Evolutionary conservation across 1,284 basidiomycete species (phyloP).

Genomic region (Trametes pubescens): DNA sequence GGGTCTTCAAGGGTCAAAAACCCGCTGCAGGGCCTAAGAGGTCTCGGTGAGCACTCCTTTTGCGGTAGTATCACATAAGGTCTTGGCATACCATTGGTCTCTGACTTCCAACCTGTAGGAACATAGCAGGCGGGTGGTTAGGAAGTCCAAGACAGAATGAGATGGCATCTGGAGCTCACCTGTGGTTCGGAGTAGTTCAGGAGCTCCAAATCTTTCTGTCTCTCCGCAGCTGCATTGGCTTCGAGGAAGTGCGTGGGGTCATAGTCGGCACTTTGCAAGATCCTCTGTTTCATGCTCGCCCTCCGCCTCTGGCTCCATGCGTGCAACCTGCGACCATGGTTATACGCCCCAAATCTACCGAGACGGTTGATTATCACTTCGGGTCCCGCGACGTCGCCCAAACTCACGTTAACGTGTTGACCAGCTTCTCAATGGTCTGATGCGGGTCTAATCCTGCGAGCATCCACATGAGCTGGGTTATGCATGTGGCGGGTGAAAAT

Average conservation of each 20-base stretch:
- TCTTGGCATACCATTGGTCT: conserved; percentile 1
- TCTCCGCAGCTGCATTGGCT: background rate
- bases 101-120: background rate
- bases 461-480: background rate
- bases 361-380: background rate
- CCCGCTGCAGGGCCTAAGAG: background rate
- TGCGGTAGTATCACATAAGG: background rate
- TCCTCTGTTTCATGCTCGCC: background rate
- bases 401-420: background rate
- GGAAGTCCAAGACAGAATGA: too few relatives aligned
- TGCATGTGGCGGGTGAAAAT: too few relatives aligned
- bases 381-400: background rate
- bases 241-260: background rate
- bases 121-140: too few relatives aligned
- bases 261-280: background rate
- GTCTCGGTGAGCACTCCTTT: background rate
- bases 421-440: background rate
- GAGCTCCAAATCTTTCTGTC: background rate
- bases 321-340: background rate
- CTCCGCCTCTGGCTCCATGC: background rate
- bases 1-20: background rate
- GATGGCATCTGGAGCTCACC: background rate
- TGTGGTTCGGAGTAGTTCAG: conserved; percentile 1
- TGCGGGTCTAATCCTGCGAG: background rate
- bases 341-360: background rate